Evolutionary conservation across 345 rosid species (phyloP).

Genomic region (Populus alba): DNA sequence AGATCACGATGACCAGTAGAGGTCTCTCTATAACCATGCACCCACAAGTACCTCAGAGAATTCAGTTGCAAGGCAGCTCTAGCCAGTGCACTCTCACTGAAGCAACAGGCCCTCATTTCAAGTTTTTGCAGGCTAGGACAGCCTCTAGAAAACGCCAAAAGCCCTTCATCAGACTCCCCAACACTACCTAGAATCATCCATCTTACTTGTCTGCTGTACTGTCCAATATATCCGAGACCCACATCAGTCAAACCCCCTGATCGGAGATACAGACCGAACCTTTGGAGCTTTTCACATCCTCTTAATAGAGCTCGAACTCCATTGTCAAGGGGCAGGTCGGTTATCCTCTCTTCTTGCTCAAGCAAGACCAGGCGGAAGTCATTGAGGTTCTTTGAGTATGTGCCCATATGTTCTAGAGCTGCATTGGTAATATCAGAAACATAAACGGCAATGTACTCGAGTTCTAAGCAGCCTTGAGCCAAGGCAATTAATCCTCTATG

Average conservation of each 20-base stretch:
- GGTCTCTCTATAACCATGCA: conserved; percentile 79
- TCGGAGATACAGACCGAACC: conserved; percentile 80
- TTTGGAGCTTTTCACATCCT: conserved; percentile 74
- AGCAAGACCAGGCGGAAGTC: conserved; percentile 91
- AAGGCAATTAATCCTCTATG: conserved; percentile 81
- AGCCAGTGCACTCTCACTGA: conserved; percentile 76
- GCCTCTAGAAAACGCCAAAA: conserved; percentile 73
- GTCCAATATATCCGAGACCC: conserved; percentile 79
- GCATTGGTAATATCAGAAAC: conserved; percentile 82
- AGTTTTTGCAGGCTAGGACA: conserved; percentile 85
- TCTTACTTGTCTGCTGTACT: conserved; percentile 67
- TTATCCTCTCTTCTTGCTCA: conserved; percentile 60
- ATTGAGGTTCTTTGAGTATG: conserved; percentile 58
- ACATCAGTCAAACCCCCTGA: conserved; percentile 76
- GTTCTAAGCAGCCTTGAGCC: conserved; percentile 78
- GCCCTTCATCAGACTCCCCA: conserved; percentile 75
- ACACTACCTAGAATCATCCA: conserved; percentile 94
- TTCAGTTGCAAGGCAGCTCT: conserved; percentile 54
- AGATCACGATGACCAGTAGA: conserved; percentile 50
- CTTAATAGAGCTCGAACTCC: conserved; percentile 83
- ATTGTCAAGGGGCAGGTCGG: conserved; percentile 84
- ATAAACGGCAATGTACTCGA: conserved; percentile 79
- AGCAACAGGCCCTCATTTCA: conserved; percentile 92
- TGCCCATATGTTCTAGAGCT: conserved; percentile 64
- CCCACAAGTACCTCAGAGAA: conserved; percentile 91